Evolutionary conservation across 2,329 filamentous ascomycete genomes (phyloP), one percentile per base, ranked within the genome.

Genomic region (Cercospora zeae-maydis): DNA sequence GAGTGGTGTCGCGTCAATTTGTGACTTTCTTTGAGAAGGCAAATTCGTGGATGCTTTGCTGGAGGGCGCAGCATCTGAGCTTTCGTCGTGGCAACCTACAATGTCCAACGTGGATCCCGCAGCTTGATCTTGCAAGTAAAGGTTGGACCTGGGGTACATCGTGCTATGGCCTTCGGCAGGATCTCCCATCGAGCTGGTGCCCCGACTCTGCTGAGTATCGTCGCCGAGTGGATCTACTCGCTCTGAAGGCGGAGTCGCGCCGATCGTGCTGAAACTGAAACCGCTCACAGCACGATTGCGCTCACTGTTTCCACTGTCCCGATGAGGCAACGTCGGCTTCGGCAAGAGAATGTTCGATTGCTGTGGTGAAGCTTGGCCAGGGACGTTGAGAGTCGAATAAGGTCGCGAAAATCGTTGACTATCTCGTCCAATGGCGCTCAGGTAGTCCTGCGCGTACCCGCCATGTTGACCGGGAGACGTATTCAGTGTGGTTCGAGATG

Each of bases 291-390:
- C 64, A 14, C 69, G 65, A 63, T 68, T 71, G 4, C 63, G 63
- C 58, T 70, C 70, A 56, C 68, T 66, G 36, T 69, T 68, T 14
- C 69, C 70, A 62, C 68, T 70, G 47, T 69, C 65, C 14, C 68
- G 42, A 42, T 52, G 62, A 27, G 68, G 67, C n/a, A 71, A 34
- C 11, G 58, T 33, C 24, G 66, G 66, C 55, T 61, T 63, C 33
- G 59, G 49, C 13, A 66, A 59, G 16, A 61, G 62, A 9, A 63
- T 65, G 21, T 69, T 61, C 36, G 69, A 65, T 24, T 63, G 54
- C 13, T 69, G 69, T 13, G 30, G 27, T 34, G 68, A 4, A 16
- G 42, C 13, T 36, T 61, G 59, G 11, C 51, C 52, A 9, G 52
- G 53, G 16, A 58, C 30, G 14, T 60, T 37, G 11, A 58, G 42